phyloP scores from a whole-genome alignment of 257 asterid species.

The Salvia miltiorrhiza region DNA sequence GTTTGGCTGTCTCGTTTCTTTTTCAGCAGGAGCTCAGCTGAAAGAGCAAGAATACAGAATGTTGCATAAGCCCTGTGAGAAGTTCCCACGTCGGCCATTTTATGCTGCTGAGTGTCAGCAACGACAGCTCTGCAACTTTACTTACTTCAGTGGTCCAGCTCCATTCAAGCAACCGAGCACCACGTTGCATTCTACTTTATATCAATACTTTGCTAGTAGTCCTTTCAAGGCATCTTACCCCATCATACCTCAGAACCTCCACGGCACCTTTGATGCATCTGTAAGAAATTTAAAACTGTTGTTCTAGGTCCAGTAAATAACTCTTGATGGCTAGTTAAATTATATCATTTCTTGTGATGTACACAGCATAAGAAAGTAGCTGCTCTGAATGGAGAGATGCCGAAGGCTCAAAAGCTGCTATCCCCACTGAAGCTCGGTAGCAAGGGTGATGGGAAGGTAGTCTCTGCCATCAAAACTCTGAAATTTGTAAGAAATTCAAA shows the following conservation, averaged over 20 bases:
- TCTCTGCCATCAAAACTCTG: not conserved
- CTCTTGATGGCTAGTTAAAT: not conserved
- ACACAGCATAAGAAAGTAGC: conserved; percentile 16
- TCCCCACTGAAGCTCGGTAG: conserved; percentile 2
- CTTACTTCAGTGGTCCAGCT: conserved; percentile 11
- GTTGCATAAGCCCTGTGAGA: not conserved
- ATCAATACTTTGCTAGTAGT: not conserved
- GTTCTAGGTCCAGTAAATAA: not conserved
- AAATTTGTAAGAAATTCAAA: conserved; percentile 25
- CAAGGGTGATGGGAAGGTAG: not conserved
- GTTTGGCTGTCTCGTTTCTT: conserved; percentile 1
- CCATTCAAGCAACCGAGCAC: not conserved
- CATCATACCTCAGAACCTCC: conserved; percentile 12
- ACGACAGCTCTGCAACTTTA: not conserved
- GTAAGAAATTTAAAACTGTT: conserved; percentile 24
- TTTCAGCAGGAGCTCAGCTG: conserved; percentile 26
- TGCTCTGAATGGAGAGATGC: not conserved
- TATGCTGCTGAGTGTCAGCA: conserved; percentile 13
- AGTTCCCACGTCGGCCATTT: conserved; percentile 22
- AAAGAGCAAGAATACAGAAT: conserved; percentile 13
- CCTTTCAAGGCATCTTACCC: conserved; percentile 13
- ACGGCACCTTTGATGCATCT: not conserved
- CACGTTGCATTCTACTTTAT: conserved; percentile 10
- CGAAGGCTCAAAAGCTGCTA: conserved; percentile 7
- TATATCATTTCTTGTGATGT: not conserved